These are phyloP conservation scores for Favolaschia claudopus DNA, from an alignment of 768 basidiomycete genomes.

Conservation along the genomic window DNA sequence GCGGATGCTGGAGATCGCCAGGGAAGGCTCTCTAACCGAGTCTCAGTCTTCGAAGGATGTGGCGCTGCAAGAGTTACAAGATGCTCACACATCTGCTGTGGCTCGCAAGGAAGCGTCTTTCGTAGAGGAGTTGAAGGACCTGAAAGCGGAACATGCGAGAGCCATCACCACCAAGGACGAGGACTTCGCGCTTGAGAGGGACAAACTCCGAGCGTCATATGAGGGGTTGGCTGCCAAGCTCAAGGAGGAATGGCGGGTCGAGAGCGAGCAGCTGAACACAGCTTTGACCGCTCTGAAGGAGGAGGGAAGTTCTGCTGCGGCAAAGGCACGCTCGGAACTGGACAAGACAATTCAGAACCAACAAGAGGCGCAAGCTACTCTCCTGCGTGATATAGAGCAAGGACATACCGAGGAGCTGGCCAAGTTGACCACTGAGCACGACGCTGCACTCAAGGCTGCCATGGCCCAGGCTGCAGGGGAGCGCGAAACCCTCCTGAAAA, in stretches of 20 bases:
- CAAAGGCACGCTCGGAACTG: slow-evolving; percentile 51
- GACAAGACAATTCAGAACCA: slow-evolving; percentile 55
- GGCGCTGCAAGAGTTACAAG: slow-evolving; percentile 71
- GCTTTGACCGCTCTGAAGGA: slow-evolving; percentile 54
- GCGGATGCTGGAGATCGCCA: slow-evolving; percentile 76
- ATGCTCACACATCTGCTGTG: slow-evolving; percentile 74
- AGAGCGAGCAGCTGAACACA: slow-evolving; percentile 56
- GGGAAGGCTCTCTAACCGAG: slow-evolving; percentile 76
- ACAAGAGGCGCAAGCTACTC: slow-evolving; percentile 61
- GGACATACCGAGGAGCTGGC: slow-evolving; percentile 65
- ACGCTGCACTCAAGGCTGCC: slow-evolving; percentile 43
- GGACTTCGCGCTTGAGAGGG: slow-evolving; percentile 65
- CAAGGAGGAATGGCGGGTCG: slow-evolving; percentile 60
- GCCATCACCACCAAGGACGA: slow-evolving; percentile 63
- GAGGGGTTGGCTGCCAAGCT: slow-evolving; percentile 57
- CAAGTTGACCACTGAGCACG: slow-evolving; percentile 57
- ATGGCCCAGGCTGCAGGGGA: slow-evolving; percentile 44
- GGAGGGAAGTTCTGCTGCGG: slow-evolving; percentile 45
- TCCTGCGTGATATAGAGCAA: slow-evolving; percentile 62
- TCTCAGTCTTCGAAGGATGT: slow-evolving; percentile 72
- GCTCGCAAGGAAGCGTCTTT: slow-evolving; percentile 71
- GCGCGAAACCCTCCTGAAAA: slow-evolving; percentile 42
- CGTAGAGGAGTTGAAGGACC: slow-evolving; percentile 67
- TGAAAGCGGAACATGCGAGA: slow-evolving; percentile 70
- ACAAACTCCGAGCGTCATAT: slow-evolving; percentile 69